A percentile compares a stretch with the other conserved stretches of the same genome.
These are phyloP conservation scores for Amyloporia xantha DNA, from an alignment of 768 basidiomycete genomes.

Conservation along the genomic window DNA sequence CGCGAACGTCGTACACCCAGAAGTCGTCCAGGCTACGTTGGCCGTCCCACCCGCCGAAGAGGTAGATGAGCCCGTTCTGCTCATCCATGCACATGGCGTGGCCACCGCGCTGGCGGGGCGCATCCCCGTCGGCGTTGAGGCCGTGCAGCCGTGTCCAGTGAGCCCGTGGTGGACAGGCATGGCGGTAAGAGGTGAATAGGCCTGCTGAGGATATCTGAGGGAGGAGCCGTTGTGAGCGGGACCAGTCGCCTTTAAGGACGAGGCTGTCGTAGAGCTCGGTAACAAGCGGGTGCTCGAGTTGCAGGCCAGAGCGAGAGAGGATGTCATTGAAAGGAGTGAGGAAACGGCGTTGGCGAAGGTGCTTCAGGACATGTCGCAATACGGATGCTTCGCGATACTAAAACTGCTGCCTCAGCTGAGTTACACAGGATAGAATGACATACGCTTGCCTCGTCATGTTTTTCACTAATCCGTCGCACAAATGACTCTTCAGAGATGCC, in stretches of 20 bases:
- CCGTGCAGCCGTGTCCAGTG: conserved; percentile 56
- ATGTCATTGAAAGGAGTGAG: conserved; percentile 59
- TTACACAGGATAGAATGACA: background rate
- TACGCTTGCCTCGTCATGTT: conserved; percentile 58
- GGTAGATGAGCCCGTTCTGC: conserved; percentile 54
- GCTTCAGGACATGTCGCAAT: conserved; percentile 65
- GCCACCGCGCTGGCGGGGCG: conserved; percentile 64
- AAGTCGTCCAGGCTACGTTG: conserved; percentile 69
- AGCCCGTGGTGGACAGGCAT: conserved; percentile 50
- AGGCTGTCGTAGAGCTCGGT: conserved; percentile 56
- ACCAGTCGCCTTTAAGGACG: conserved; percentile 63
- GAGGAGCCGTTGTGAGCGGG: conserved; percentile 48
- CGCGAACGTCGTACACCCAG: conserved; percentile 61
- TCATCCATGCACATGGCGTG: conserved; percentile 79
- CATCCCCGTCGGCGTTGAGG: conserved; percentile 58
- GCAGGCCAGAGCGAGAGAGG: conserved; percentile 45
- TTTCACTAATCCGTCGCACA: conserved; percentile 46
- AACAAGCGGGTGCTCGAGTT: conserved; percentile 65
- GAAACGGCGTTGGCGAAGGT: conserved; percentile 70
- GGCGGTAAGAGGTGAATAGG: conserved; percentile 58
- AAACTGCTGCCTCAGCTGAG: background rate
- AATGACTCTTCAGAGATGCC: conserved; percentile 52
- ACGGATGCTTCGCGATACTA: conserved; percentile 64
- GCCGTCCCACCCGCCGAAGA: conserved; percentile 79
- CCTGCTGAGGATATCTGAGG: conserved; percentile 41